Conservation (phyloP, 2,329 filamentous ascomycete genomes). For the Trichoderma cornu-damae region DNA sequence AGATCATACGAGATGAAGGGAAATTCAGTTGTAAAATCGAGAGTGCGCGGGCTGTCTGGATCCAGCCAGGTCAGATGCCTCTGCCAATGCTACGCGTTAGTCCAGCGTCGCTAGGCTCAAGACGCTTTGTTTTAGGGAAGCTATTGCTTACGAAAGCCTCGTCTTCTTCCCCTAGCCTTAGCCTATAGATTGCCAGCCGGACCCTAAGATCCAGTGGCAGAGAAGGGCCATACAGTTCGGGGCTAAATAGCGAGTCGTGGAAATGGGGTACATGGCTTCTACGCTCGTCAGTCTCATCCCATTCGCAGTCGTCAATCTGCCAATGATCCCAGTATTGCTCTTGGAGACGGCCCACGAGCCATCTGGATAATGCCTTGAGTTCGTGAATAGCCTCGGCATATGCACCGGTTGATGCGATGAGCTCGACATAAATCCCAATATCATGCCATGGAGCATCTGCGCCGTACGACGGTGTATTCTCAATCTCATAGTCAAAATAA, state of each 20-base stretch:
- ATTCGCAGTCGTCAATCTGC: conserved; percentile 77
- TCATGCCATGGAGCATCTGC: conserved; percentile 66
- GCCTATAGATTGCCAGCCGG: conserved; percentile 77
- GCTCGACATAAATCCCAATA: conserved; percentile 76
- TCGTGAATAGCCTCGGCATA: conserved; percentile 62
- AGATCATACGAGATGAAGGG: conserved; percentile 74
- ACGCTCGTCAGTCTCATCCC: conserved; percentile 69
- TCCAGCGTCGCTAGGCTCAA: background rate
- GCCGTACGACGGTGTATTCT: conserved; percentile 30
- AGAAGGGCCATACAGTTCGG: conserved; percentile 61
- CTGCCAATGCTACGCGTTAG: conserved; percentile 33
- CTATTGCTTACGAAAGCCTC: conserved; percentile 65
- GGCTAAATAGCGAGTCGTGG: conserved; percentile 46
- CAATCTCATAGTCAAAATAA: conserved; percentile 42
- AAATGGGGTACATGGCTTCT: conserved; percentile 60
- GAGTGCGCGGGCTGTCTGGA: conserved; percentile 48
- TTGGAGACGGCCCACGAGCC: conserved; percentile 69
- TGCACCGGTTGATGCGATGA: conserved; percentile 61
- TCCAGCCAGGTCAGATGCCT: conserved; percentile 66
- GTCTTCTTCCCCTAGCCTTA: conserved; percentile 60
- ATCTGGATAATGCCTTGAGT: conserved; percentile 69
- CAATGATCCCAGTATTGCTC: conserved; percentile 74
- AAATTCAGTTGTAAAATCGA: conserved; percentile 56
- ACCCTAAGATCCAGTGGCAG: conserved; percentile 78
- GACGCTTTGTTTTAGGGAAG: background rate